These are phyloP conservation scores for Pythium oligandrum DNA, from an alignment of 352 stramenopile species.

Conservation along the genomic window DNA sequence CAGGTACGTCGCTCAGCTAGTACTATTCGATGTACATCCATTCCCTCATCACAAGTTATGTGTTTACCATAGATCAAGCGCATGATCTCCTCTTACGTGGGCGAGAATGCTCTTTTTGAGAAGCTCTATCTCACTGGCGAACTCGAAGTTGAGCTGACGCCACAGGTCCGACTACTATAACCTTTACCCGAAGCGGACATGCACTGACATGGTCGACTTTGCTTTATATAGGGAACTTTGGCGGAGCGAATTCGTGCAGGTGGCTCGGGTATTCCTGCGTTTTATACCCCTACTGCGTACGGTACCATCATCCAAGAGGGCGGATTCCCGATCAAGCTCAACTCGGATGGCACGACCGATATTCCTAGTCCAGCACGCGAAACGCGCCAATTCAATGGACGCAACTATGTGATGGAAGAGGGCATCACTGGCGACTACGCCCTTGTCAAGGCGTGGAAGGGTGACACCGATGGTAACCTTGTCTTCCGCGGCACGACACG, in stretches of 20 bases:
- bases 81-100: slow-evolving; percentile 96
- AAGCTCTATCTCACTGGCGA: slow-evolving; percentile 89
- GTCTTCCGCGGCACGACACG: slow-evolving; percentile 93
- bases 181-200: no score
- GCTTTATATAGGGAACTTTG: slow-evolving; percentile 73
- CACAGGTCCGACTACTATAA: slow-evolving; percentile 45
- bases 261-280: slow-evolving; percentile 93
- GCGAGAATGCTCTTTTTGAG: slow-evolving; percentile 95
- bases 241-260: slow-evolving; percentile 90
- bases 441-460: slow-evolving; percentile 95
- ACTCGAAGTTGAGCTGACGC: slow-evolving; percentile 96
- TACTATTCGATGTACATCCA: no score
- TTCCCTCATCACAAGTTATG: no score
- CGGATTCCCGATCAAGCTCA: slow-evolving; percentile 75
- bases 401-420: slow-evolving; percentile 96
- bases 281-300: slow-evolving; percentile 95
- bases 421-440: slow-evolving; percentile 91
- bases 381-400: slow-evolving; percentile 71
- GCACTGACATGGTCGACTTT: no score
- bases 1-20: slow-evolving; percentile 43
- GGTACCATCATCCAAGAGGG: slow-evolving; percentile 90
- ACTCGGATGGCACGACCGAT: slow-evolving; percentile 55
- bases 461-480: slow-evolving; percentile 94
- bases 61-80: slow-evolving; percentile 80
- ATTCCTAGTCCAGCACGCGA: slow-evolving; percentile 71